Evolutionary conservation across 352 stramenopile genomes (phyloP), one percentile per base, ranked within the genome.

Genomic region (Pythium phragmiticola): DNA sequence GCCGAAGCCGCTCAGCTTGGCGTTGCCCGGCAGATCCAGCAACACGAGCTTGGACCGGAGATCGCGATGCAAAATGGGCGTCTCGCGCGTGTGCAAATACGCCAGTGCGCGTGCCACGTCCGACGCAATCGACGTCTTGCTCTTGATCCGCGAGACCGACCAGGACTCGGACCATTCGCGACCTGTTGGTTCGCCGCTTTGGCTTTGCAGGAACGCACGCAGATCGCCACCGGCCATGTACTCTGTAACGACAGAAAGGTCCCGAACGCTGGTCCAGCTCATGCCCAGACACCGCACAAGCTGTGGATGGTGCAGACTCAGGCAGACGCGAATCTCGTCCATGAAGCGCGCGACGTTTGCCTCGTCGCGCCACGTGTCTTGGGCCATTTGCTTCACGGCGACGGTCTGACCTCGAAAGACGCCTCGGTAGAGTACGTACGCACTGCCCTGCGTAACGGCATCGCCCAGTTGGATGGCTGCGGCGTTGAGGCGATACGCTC

Each of bases 301-400:
- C 39, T 76, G 74, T 14, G 69, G 69, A 28, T 76, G 69, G 36
- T 71, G 49, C 41, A 76, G 17, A 16, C 50, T 57, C 4, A 63
- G 51, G 33, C 66, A 71, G 21, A 74, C 48, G n/a, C 63, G 58
- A 43, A 76, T 76, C 54, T 76, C 69, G 37, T 68, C 54, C 57
- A 73, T 69, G 28, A 76, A 76, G 49, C 36, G 65, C 49, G 37
- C 16, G 33, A 59, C 45, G n/a, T 14, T 36, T n/a, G 26, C 19
- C 46, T 72, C 49, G 21, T 69, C 47, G 2, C 43, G 58, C n/a
- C 64, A 59, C 11, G 41, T 63, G 8, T 69, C 69, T 17, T 16
- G 48, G 7, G 34, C 43, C 14, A 68, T 19, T 33, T 63, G 51
- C 61, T 68, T 68, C 7, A 63, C n/a, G 1, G 33, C 52, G 3